These are phyloP conservation scores for Stropharia rugosoannulata DNA, from an alignment of 768 basidiomycete genomes.

Conservation along the genomic window DNA sequence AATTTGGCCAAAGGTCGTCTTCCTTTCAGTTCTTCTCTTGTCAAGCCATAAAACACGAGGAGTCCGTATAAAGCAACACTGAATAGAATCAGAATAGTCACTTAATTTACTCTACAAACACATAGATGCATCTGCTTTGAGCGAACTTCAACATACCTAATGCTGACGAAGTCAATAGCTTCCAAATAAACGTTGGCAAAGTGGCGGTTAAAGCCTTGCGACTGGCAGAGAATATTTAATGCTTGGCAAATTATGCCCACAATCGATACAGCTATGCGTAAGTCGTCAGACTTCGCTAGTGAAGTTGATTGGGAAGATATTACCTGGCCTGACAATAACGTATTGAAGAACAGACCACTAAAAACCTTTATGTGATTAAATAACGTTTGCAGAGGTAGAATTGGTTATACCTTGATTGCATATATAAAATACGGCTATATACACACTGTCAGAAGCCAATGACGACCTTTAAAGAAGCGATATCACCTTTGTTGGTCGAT, in stretches of 20 bases:
- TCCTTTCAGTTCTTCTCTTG: slow-evolving; percentile 72
- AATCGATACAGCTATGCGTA: slow-evolving; percentile 68
- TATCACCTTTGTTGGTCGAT: slow-evolving; percentile 75
- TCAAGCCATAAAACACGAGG: slow-evolving; percentile 80
- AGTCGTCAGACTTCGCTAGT: slow-evolving; percentile 37
- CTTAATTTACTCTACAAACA: neutral
- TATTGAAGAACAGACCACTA: slow-evolving; percentile 92
- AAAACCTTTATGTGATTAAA: neutral
- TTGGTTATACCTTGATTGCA: slow-evolving; percentile 63
- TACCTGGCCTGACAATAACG: slow-evolving; percentile 64
- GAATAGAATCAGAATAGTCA: neutral
- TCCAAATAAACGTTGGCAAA: slow-evolving; percentile 74
- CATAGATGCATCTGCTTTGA: neutral
- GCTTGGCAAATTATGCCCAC: slow-evolving; percentile 78
- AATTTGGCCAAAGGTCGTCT: slow-evolving; percentile 84
- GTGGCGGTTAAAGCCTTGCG: slow-evolving; percentile 53
- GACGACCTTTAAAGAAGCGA: neutral
- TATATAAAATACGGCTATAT: slow-evolving; percentile 84
- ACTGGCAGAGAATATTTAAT: slow-evolving; percentile 67
- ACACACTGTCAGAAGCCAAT: neutral
- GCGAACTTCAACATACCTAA: slow-evolving; percentile 47
- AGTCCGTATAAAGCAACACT: slow-evolving; percentile 88
- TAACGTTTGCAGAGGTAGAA: neutral
- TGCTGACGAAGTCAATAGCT: slow-evolving; percentile 76
- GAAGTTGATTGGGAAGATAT: neutral